phyloP scores from a whole-genome alignment of 176 grass and related monocot genomes.

The Aechmea fasciata region DNA sequence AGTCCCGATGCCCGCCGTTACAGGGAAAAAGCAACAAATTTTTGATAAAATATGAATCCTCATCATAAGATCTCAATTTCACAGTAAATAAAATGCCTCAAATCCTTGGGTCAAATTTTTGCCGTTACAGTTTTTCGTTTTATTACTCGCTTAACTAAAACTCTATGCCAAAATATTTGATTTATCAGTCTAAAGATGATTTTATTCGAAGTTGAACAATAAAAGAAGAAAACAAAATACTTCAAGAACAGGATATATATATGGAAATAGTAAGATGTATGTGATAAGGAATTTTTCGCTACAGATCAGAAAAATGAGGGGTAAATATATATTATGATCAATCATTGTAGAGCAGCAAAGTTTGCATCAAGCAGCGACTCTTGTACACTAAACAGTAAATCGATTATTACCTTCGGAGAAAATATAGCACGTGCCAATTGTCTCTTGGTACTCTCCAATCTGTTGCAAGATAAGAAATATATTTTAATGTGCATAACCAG shows the following conservation, averaged over 20 bases:
- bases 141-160: too few species aligned
- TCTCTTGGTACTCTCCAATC: constrained; percentile 84
- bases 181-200: too few species aligned
- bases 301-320: neutral
- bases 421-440: constrained; percentile 66
- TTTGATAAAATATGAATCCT: neutral
- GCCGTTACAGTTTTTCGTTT: too few species aligned
- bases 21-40: neutral
- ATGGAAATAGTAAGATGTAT: too few species aligned
- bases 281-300: too few species aligned
- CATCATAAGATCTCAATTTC: neutral
- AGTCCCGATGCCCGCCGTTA: neutral
- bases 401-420: constrained; percentile 58
- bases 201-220: too few species aligned
- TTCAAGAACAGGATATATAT: too few species aligned
- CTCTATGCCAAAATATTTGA: too few species aligned
- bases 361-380: constrained; percentile 5
- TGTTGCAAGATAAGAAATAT: constrained; percentile 27
- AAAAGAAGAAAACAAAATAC: too few species aligned
- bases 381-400: neutral
- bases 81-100: too few species aligned
- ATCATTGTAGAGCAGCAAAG: neutral
- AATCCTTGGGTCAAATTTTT: too few species aligned
- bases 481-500: constrained; percentile 13
- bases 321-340: neutral